A percentile compares a stretch with the other conserved stretches of the same genome.
Evolutionary conservation across 176 grass and related monocot species (phyloP).

Genomic region (Zoysia pacifica): DNA sequence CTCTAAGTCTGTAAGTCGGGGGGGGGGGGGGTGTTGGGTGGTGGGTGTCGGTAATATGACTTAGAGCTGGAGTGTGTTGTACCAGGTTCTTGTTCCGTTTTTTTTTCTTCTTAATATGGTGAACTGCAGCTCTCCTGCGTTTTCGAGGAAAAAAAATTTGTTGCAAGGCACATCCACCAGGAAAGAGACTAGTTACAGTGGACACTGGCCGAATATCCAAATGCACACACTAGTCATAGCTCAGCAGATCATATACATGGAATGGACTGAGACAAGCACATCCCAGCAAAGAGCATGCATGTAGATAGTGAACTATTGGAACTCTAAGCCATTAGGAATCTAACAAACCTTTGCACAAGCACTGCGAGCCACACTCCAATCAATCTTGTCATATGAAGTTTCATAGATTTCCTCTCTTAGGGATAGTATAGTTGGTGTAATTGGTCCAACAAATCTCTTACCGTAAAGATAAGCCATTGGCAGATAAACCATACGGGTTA

Average conservation of each 20-base stretch:
- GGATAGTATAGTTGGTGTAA: slow-evolving; percentile 43
- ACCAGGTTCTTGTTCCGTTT: too few species aligned
- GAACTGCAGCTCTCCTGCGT: too few species aligned
- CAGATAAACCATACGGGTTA: slow-evolving; percentile 65
- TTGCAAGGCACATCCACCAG: too few species aligned
- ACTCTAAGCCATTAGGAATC: not conserved
- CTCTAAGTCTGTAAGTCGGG: too few species aligned
- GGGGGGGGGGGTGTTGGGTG: too few species aligned
- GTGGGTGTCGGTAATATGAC: too few species aligned
- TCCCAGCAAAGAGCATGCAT: not conserved
- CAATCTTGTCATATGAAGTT: slow-evolving; percentile 32
- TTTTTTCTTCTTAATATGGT: too few species aligned
- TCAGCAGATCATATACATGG: not conserved
- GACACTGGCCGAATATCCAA: not conserved
- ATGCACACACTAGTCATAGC: not conserved
- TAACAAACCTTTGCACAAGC: slow-evolving; percentile 59
- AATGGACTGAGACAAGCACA: not conserved
- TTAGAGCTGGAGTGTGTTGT: too few species aligned
- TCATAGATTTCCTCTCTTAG: slow-evolving; percentile 54
- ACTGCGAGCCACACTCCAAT: slow-evolving; percentile 57
- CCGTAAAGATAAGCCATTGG: slow-evolving; percentile 79
- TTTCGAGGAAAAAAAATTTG: too few species aligned
- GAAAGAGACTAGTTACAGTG: too few species aligned
- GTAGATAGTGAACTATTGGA: not conserved
- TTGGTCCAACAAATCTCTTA: slow-evolving; percentile 60